Percentiles rank a stretch among this genome's conserved stretches.
Evolutionary conservation across 1,284 basidiomycete species (phyloP).

Genomic region (Ceratobasidium theobromae): DNA sequence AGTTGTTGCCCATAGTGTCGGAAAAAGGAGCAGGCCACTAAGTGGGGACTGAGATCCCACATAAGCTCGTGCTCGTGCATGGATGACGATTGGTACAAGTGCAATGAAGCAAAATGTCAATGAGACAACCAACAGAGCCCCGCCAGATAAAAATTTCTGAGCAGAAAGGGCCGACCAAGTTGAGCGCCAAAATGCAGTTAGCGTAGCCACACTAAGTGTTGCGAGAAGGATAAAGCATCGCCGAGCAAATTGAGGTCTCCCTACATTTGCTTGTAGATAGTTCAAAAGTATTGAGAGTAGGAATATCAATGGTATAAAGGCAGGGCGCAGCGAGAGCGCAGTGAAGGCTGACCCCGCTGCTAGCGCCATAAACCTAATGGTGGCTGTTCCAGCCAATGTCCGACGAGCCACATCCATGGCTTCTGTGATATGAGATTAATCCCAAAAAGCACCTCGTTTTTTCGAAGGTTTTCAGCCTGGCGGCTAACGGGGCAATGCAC

Average conservation of each 20-base stretch:
- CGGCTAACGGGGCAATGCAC: no score
- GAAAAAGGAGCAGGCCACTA: constrained; percentile 53
- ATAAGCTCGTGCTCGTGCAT: neutral
- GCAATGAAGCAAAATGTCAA: constrained; percentile 10
- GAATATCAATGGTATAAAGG: constrained; percentile 23
- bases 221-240: constrained; percentile 18
- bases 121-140: constrained; percentile 49
- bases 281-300: constrained; percentile 16
- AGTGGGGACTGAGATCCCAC: constrained; percentile 2
- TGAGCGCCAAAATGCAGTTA: constrained; percentile 16
- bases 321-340: constrained; percentile 24
- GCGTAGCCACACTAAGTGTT: constrained; percentile 25
- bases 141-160: constrained; percentile 44
- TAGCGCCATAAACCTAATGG: constrained; percentile 3
- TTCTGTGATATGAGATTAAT: no score
- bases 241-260: neutral
- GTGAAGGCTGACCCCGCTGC: constrained; percentile 2
- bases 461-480: no score
- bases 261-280: neutral
- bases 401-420: neutral
- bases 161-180: constrained; percentile 40
- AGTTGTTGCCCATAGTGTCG: constrained; percentile 62
- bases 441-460: no score
- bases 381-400: neutral
- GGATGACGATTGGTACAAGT: constrained; percentile 12